phyloP scores from a whole-genome alignment of 2,329 filamentous ascomycete species.

The Colletotrichum liaoningense region DNA sequence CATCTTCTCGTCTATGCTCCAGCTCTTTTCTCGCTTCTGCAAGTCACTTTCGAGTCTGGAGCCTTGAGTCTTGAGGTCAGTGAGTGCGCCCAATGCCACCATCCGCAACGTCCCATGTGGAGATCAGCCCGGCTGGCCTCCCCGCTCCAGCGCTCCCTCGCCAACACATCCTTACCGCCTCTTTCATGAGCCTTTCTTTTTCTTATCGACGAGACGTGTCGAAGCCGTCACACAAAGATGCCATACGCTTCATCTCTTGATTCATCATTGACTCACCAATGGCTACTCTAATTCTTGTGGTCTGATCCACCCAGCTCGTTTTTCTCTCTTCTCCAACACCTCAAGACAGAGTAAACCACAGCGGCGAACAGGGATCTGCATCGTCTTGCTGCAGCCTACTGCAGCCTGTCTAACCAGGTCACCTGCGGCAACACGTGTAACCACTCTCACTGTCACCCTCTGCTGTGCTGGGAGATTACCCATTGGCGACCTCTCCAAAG shows the following conservation, averaged over 20 bases:
- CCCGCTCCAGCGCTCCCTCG: slow-evolving; percentile 7
- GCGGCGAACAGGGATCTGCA: slow-evolving; percentile 24
- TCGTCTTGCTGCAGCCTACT: slow-evolving; percentile 24
- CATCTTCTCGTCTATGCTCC: no score
- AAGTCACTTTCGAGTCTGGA: no score
- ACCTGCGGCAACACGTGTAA: slow-evolving; percentile 35
- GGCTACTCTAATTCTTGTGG: not conserved
- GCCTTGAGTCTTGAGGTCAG: not conserved
- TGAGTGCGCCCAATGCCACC: not conserved
- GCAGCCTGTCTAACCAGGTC: slow-evolving; percentile 25
- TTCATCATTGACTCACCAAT: not conserved
- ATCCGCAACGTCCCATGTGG: not conserved
- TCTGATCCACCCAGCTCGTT: not conserved
- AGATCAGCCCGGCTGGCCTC: slow-evolving; percentile 11
- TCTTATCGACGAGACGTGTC: not conserved
- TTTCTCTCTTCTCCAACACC: not conserved
- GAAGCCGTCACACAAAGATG: not conserved
- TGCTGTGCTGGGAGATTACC: slow-evolving; percentile 19
- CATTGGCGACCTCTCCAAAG: not conserved
- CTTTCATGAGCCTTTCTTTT: slow-evolving; percentile 4
- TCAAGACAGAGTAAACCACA: not conserved
- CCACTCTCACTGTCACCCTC: slow-evolving; percentile 22
- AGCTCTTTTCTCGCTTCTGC: no score
- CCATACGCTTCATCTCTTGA: not conserved
- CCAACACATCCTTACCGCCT: slow-evolving; percentile 33